A percentile compares a stretch with the other conserved stretches of the same genome.
phyloP scores from a whole-genome alignment of 2,329 filamentous ascomycete species.

The Coniochaeta hoffmannii region DNA sequence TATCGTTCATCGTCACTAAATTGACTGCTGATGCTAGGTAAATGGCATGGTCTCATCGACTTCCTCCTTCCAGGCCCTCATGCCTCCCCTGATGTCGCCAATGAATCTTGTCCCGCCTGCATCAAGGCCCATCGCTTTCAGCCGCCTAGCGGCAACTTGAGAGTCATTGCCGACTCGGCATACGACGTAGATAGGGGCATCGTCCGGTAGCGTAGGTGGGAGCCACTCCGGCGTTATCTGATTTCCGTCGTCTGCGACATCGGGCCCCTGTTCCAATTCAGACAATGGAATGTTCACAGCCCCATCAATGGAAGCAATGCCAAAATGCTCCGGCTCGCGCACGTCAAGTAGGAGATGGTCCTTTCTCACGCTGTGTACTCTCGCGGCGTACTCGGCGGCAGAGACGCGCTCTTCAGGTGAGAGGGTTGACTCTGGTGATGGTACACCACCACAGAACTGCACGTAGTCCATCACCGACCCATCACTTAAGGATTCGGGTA shows the following conservation, averaged over 20 bases:
- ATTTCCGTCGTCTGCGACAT: not conserved
- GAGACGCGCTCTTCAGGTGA: constrained; percentile 59
- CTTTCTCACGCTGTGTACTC: constrained; percentile 5
- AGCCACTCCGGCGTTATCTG: constrained; percentile 14
- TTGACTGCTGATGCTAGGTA: constrained; percentile 15
- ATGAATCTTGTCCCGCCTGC: constrained; percentile 49
- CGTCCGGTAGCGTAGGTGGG: constrained; percentile 24
- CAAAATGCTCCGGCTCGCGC: constrained; percentile 76
- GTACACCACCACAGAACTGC: constrained; percentile 68
- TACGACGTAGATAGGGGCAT: constrained; percentile 59
- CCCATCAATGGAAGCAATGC: constrained; percentile 67
- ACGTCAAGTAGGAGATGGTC: constrained; percentile 69
- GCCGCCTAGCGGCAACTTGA: constrained; percentile 57
- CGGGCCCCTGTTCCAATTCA: constrained; percentile 22
- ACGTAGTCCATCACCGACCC: constrained; percentile 75
- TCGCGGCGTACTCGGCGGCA: constrained; percentile 48
- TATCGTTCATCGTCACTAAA: not conserved
- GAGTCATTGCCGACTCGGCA: constrained; percentile 75
- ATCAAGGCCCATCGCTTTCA: constrained; percentile 55
- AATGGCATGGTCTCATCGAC: constrained; percentile 55
- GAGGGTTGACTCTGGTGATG: constrained; percentile 47
- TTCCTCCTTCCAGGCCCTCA: constrained; percentile 63
- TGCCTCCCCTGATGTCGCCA: constrained; percentile 64
- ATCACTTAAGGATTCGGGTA: constrained; percentile 50
- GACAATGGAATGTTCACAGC: constrained; percentile 71